These are phyloP conservation scores for Salix purpurea DNA, from an alignment of 345 rosid genomes.

Conservation along the genomic window DNA sequence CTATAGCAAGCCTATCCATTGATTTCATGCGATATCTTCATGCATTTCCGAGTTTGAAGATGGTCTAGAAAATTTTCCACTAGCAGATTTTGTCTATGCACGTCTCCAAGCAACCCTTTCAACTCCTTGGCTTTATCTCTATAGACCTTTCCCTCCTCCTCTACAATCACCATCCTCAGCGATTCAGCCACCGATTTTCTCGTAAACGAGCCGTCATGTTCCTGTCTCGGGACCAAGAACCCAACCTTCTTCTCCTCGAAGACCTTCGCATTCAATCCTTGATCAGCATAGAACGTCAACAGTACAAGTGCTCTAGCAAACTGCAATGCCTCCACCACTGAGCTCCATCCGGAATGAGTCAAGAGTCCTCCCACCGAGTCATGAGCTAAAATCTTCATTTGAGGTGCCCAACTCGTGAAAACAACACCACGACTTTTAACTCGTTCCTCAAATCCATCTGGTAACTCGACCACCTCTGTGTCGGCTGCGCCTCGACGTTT, in stretches of 20 bases:
- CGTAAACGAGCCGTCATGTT: constrained; percentile 36
- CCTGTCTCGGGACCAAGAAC: constrained; percentile 29
- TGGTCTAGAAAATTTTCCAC: background rate
- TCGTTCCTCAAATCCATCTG: constrained; percentile 29
- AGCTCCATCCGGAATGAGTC: constrained; percentile 46
- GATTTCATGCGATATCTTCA: too few relatives aligned
- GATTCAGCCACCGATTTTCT: constrained; percentile 35
- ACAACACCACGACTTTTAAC: constrained; percentile 22
- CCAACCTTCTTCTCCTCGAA: constrained; percentile 29
- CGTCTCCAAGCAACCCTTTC: constrained; percentile 2
- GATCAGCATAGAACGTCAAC: constrained; percentile 36
- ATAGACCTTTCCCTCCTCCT: constrained; percentile 25
- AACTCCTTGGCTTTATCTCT: constrained; percentile 3
- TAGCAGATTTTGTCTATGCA: background rate
- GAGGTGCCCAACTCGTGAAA: constrained; percentile 36
- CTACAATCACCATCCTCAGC: constrained; percentile 30
- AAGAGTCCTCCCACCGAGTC: constrained; percentile 40
- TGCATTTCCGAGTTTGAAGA: too few relatives aligned
- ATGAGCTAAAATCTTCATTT: constrained; percentile 34
- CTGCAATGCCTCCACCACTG: constrained; percentile 39
- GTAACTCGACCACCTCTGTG: constrained; percentile 10
- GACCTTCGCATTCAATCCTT: constrained; percentile 41
- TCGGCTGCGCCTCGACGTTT: background rate
- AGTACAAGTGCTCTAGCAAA: constrained; percentile 31
- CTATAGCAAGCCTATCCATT: too few relatives aligned